Conservation (phyloP, 345 rosid species). For the Rhodamnia argentea region DNA sequence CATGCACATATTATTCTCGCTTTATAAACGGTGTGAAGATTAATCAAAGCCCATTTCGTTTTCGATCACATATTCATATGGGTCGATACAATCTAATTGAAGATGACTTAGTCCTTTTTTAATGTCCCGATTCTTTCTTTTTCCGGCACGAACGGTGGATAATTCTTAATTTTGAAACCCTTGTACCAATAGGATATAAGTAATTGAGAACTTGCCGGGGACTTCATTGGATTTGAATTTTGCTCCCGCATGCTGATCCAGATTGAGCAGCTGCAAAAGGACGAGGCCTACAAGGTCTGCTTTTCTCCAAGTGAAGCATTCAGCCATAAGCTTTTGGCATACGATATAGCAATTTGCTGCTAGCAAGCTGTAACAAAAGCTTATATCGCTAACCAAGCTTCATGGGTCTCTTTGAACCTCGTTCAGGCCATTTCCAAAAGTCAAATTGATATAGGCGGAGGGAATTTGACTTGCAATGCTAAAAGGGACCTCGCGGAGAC, state of each 20-base stretch:
- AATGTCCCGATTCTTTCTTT: not conserved
- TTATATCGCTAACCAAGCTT: no score
- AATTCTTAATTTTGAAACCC: not conserved
- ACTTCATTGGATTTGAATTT: not conserved
- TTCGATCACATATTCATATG: not conserved
- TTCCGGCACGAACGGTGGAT: not conserved
- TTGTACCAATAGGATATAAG: not conserved
- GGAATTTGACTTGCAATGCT: not conserved
- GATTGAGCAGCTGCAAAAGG: not conserved
- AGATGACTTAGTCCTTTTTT: not conserved
- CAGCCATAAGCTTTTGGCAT: not conserved
- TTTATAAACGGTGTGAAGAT: not conserved
- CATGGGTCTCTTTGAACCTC: no score
- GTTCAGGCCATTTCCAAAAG: no score
- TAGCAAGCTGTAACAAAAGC: not conserved
- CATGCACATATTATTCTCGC: not conserved
- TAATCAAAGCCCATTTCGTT: not conserved
- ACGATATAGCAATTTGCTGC: not conserved
- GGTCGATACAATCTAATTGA: rapidly evolving
- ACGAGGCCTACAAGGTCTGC: not conserved
- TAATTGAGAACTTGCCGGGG: not conserved
- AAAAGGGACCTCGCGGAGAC: not conserved
- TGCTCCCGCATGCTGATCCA: not conserved
- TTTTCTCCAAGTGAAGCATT: not conserved
- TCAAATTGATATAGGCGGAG: no score